Conservation (phyloP, 2,329 filamentous ascomycete species). For the Colletotrichum sp. region DNA sequence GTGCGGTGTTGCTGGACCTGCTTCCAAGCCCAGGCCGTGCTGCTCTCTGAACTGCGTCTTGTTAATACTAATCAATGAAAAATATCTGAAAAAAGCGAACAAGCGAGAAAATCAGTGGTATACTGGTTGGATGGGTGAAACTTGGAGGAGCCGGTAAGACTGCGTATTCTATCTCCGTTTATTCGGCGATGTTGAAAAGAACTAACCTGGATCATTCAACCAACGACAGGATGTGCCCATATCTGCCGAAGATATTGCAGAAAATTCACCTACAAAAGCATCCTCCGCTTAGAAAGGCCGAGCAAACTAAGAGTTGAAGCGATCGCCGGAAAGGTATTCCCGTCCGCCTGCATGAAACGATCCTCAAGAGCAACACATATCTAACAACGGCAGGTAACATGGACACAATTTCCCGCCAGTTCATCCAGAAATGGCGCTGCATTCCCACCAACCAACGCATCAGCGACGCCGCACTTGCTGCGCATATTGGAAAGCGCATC, state of each 20-base stretch:
- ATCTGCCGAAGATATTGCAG: neutral
- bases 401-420: neutral
- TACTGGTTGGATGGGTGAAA: neutral
- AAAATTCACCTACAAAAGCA: neutral
- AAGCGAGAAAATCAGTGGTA: neutral
- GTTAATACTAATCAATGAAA: neutral
- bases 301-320: neutral
- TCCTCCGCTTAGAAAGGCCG: neutral
- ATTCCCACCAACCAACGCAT: neutral
- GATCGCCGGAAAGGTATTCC: neutral
- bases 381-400: neutral
- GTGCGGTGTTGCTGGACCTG: neutral
- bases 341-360: neutral
- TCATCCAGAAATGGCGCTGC: neutral
- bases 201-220: neutral
- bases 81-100: neutral
- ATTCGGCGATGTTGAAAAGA: neutral
- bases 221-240: neutral
- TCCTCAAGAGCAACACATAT: neutral
- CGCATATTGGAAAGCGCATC: neutral
- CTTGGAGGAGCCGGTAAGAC: neutral
- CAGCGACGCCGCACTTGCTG: neutral
- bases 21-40: neutral
- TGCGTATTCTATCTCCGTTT: neutral
- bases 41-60: neutral